A percentile compares a stretch with the other conserved stretches of the same genome.
Evolutionary conservation across 352 stramenopile species (phyloP).

Genomic region (Phytophthora pinifolia): DNA sequence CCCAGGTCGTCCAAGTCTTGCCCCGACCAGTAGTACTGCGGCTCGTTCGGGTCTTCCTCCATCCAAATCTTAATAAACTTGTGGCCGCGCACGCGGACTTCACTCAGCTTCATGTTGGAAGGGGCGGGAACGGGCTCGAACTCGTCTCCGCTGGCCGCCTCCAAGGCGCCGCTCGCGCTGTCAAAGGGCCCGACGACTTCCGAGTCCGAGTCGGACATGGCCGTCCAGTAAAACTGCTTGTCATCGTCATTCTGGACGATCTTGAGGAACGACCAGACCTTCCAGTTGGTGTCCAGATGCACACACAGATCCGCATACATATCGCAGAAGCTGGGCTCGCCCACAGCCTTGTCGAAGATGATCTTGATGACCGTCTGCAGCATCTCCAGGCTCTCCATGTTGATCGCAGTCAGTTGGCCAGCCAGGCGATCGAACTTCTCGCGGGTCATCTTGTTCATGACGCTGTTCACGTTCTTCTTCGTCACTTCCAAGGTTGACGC

Average conservation of each 20-base stretch:
- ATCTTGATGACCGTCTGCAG: constrained; percentile 92
- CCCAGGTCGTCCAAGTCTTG: constrained; percentile 79
- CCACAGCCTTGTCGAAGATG: constrained; percentile 91
- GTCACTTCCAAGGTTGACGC: constrained; percentile 73
- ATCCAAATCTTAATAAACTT: constrained; percentile 89
- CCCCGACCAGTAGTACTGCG: constrained; percentile 78
- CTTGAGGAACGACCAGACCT: constrained; percentile 85
- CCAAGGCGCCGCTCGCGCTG: constrained; percentile 57
- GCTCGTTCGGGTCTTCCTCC: constrained; percentile 31
- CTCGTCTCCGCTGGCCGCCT: constrained; percentile 74
- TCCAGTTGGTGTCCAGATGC: constrained; percentile 77
- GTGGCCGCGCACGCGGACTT: constrained; percentile 69
- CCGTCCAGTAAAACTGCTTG: constrained; percentile 85
- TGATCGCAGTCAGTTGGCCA: constrained; percentile 91
- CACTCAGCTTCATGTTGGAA: constrained; percentile 55
- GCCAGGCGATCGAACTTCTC: constrained; percentile 94
- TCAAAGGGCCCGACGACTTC: constrained; percentile 94
- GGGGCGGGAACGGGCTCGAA: constrained; percentile 69
- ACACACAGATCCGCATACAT: constrained; percentile 91
- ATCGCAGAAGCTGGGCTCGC: constrained; percentile 89
- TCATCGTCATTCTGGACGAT: constrained; percentile 85
- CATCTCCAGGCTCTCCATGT: constrained; percentile 95
- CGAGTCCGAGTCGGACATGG: constrained; percentile 87
- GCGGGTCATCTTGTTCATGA: constrained; percentile 95
- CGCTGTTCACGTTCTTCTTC: constrained; percentile 88